Conservation (phyloP, 2,329 filamentous ascomycete genomes). For the Esteya vermicola region DNA sequence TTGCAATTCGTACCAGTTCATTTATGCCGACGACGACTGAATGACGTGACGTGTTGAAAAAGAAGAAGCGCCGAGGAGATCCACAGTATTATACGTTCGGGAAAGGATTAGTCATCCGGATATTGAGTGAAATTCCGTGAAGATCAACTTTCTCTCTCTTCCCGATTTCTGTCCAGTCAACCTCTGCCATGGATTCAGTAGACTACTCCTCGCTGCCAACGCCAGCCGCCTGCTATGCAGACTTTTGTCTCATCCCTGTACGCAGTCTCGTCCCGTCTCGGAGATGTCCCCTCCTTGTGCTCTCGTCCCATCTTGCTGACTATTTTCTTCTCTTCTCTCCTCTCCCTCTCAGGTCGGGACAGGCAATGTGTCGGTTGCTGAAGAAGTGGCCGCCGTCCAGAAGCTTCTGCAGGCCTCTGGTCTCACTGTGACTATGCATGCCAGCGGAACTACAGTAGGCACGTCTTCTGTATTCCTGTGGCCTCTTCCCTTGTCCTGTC, state of each 20-base stretch:
- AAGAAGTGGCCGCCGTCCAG: conserved; percentile 82
- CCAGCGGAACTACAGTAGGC: conserved; percentile 87
- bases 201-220: conserved; percentile 42
- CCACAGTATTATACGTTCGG: not conserved
- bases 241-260: conserved; percentile 87
- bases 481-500: not conserved
- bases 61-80: not conserved
- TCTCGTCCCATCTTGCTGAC: not conserved
- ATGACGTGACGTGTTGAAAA: not conserved
- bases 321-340: no score
- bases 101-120: not conserved
- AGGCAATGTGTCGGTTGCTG: conserved; percentile 56
- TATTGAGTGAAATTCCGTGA: no score
- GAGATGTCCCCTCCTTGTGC: not conserved
- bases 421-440: conserved; percentile 78
- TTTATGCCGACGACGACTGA: conserved; percentile 7
- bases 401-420: conserved; percentile 68
- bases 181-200: not conserved
- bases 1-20: conserved; percentile 25
- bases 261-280: no score
- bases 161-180: not conserved
- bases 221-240: conserved; percentile 64
- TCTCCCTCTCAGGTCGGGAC: conserved; percentile 58
- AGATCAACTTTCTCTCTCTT: not conserved
- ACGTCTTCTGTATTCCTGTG: conserved; percentile 19